Conservation (phyloP, 352 stramenopile genomes). For the Phytophthora sojae region DNA sequence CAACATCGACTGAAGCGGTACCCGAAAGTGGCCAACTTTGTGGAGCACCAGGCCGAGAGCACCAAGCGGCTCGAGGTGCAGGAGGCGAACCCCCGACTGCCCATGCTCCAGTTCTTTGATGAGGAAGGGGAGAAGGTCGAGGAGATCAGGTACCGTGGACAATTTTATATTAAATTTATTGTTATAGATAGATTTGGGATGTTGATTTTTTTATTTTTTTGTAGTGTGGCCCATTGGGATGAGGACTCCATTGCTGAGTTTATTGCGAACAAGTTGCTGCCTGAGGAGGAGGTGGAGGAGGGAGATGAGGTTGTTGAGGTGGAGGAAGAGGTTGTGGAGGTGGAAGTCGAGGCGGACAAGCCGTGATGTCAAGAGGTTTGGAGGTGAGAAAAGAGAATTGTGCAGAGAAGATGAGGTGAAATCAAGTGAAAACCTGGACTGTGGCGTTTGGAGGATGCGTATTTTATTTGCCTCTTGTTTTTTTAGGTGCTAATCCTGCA, state of each 20-base stretch:
- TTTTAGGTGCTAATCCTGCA: constrained; percentile 15
- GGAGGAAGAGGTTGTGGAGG: constrained; percentile 24
- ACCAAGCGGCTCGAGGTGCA: constrained; percentile 60
- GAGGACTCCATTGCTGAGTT: constrained; percentile 81
- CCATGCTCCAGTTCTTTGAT: constrained; percentile 76
- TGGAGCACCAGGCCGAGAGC: constrained; percentile 55
- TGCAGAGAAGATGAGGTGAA: not conserved
- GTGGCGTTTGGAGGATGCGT: not conserved
- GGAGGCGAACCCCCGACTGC: constrained; percentile 54
- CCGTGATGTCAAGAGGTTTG: constrained; percentile 10
- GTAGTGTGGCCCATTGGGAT: constrained; percentile 75
- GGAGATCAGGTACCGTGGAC: constrained; percentile 60
- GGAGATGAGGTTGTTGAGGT: constrained; percentile 14
- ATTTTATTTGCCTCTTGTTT: not conserved
- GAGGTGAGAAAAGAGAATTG: not conserved
- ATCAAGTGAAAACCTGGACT: constrained; percentile 7
- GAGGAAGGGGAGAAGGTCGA: constrained; percentile 55
- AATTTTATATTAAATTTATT: constrained; percentile 4
- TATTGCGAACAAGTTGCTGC: constrained; percentile 64
- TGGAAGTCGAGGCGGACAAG: constrained; percentile 34
- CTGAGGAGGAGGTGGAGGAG: constrained; percentile 27
- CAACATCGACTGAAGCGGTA: constrained; percentile 62
- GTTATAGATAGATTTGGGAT: not conserved
- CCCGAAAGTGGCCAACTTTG: constrained; percentile 75
- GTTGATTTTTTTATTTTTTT: not conserved